A percentile compares a stretch with the other conserved stretches of the same genome.
phyloP scores from a whole-genome alignment of 495 filamentous ascomycete species.

The Penicillium lividum region DNA sequence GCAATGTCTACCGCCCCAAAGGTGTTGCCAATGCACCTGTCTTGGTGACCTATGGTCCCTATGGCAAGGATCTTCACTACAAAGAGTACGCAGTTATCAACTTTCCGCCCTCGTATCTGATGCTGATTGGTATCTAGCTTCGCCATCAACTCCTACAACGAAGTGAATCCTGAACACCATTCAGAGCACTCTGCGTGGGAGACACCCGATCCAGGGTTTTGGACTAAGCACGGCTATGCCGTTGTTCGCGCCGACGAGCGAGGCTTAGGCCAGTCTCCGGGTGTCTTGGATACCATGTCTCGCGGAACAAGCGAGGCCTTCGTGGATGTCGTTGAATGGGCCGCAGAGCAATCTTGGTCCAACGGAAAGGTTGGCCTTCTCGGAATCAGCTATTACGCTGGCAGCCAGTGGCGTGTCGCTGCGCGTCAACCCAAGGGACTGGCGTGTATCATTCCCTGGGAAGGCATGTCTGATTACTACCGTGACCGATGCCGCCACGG shows the following conservation, averaged over 20 bases:
- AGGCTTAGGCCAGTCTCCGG: constrained; percentile 58
- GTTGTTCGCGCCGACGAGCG: constrained; percentile 61
- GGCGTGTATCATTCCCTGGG: constrained; percentile 54
- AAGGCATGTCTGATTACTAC: constrained; percentile 68
- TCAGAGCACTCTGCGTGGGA: constrained; percentile 61
- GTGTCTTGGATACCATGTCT: constrained; percentile 61
- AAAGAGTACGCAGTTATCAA: constrained; percentile 31
- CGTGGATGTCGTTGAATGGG: constrained; percentile 64
- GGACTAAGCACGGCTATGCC: constrained; percentile 60
- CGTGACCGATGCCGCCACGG: constrained; percentile 62
- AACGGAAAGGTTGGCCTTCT: constrained; percentile 62
- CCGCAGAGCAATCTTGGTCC: constrained; percentile 60
- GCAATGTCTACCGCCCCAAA: constrained; percentile 44
- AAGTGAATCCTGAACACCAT: constrained; percentile 52
- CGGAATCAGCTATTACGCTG: constrained; percentile 64
- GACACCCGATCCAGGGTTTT: constrained; percentile 62
- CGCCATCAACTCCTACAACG: constrained; percentile 25
- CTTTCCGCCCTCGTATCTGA: not conserved
- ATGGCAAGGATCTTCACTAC: constrained; percentile 57
- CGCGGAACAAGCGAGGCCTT: constrained; percentile 57
- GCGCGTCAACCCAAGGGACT: constrained; percentile 60
- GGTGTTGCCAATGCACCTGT: constrained; percentile 27
- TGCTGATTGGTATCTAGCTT: not conserved
- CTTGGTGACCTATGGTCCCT: constrained; percentile 18
- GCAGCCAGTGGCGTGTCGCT: constrained; percentile 63